A percentile compares a stretch with the other conserved stretches of the same genome.
Evolutionary conservation across 495 filamentous ascomycete genomes (phyloP).

Genomic region (Xylaria sp.): DNA sequence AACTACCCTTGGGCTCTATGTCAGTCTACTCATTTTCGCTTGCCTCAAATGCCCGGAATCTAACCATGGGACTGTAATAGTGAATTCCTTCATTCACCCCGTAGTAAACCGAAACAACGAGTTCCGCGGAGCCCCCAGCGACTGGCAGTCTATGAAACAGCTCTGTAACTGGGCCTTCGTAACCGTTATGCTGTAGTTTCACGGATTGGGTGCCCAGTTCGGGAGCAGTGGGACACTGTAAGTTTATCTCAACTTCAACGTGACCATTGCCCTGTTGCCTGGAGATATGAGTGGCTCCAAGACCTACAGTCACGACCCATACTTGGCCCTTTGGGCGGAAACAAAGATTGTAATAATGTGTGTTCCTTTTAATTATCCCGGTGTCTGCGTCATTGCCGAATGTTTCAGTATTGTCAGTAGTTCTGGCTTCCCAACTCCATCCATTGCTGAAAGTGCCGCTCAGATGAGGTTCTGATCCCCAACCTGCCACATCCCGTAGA

Average conservation of each 20-base stretch:
- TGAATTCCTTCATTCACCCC: background rate
- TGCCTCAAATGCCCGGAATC: constrained; percentile 12
- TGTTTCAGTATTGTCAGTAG: background rate
- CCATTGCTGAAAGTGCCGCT: constrained; percentile 8
- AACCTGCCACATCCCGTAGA: background rate
- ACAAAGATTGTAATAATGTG: constrained; percentile 5
- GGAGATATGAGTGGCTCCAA: background rate
- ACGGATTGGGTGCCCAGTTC: background rate
- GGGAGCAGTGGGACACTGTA: background rate
- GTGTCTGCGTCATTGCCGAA: background rate
- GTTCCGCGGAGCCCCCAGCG: constrained; percentile 2
- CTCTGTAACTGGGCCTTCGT: background rate
- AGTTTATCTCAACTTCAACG: background rate
- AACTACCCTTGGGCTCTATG: background rate
- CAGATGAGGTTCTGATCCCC: background rate
- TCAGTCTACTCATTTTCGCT: background rate
- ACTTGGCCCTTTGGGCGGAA: background rate
- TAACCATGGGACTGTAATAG: constrained; percentile 11
- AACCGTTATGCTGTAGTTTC: background rate
- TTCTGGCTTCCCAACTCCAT: background rate
- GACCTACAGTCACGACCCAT: background rate
- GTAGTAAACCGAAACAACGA: constrained; percentile 9
- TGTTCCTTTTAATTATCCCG: background rate
- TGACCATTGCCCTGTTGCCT: background rate
- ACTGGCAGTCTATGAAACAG: background rate